Conservation (phyloP, 148 eudicot genomes). For the Persicaria maculosa region DNA sequence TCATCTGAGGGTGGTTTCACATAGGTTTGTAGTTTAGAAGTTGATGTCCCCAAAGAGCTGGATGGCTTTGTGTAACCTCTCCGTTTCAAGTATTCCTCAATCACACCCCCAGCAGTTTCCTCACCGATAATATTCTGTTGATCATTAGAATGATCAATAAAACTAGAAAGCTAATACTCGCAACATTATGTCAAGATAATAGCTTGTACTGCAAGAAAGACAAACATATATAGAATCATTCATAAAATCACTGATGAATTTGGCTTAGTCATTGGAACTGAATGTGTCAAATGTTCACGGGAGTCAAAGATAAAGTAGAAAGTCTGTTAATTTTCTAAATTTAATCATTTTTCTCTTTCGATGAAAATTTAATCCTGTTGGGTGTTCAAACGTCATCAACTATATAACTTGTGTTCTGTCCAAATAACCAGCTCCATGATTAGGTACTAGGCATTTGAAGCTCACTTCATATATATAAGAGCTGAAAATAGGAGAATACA, state of each 20-base stretch:
- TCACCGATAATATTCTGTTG: slow-evolving; percentile 87
- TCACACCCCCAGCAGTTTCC: slow-evolving; percentile 73
- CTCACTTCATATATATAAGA: background rate
- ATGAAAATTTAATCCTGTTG: background rate
- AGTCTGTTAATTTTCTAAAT: background rate
- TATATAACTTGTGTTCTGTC: background rate
- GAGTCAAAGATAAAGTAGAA: background rate
- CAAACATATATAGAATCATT: background rate
- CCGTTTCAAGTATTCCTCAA: slow-evolving; percentile 65
- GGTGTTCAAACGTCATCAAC: background rate
- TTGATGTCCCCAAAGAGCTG: slow-evolving; percentile 24
- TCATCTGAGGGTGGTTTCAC: slow-evolving; percentile 78
- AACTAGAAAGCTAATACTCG: background rate
- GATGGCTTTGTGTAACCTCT: slow-evolving; percentile 56
- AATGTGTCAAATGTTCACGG: background rate
- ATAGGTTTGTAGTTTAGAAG: slow-evolving; percentile 73
- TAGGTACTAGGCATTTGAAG: background rate
- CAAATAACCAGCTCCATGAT: background rate
- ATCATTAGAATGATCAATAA: slow-evolving; percentile 1
- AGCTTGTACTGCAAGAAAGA: background rate
- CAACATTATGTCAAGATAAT: background rate
- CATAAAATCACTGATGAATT: background rate
- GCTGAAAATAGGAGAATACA: background rate
- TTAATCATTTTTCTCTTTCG: background rate
- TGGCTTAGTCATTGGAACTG: background rate